Base-by-base conservation (phyloP, 1,139 yeast species). In the Hemisphaericaspora xylanilytica region DNA sequence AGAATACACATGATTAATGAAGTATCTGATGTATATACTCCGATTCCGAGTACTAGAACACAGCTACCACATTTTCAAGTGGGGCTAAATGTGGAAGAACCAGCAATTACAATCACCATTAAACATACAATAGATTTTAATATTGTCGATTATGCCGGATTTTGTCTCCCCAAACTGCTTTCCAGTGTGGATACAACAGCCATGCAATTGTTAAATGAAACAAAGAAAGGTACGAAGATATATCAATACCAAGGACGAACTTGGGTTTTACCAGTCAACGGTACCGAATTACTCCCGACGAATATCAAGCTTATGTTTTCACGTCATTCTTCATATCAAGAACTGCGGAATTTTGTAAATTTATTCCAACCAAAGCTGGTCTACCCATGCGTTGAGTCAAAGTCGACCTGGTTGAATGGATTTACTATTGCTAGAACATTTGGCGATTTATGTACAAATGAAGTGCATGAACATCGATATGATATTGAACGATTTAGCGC, bases 291-390 rank as follows among this genome's bases (percentile, higher is more conserved):
- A 5, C 58, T 77, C 6, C 78, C 79, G 0, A 59, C 56, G 8
- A 66, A 63, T 9, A 42, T 76, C 0, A 58, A 60, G 39, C 61
- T 72, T 28, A 55, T 70, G 20, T 78, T 72, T 50, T 76, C 83
- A 1, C 55, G 84, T 22, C 85, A 80, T 46, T 75, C 83, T 1
- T 75, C 82, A 0, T 74, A 63, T 42, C 45, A 63, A 2, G 85
- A 79, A 48, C 56, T 68, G 8, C 43, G 59, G n/a, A 46, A 61
- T 2, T 63, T 80, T 10, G 52, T 76, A 0, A 43, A 55, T 8
- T 28, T 60, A 25, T 70, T 78, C 44, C 47, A 49, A 2, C 79
- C 80, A 0, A 50, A 44, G 10, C 71, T 72, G 32, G 78, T 77
- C 0, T 74, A 63, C 42, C 81, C 81, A 0, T 67, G 72, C 40